phyloP scores from a whole-genome alignment of 306 rosid genomes.

The Begonia loranthoides region DNA sequence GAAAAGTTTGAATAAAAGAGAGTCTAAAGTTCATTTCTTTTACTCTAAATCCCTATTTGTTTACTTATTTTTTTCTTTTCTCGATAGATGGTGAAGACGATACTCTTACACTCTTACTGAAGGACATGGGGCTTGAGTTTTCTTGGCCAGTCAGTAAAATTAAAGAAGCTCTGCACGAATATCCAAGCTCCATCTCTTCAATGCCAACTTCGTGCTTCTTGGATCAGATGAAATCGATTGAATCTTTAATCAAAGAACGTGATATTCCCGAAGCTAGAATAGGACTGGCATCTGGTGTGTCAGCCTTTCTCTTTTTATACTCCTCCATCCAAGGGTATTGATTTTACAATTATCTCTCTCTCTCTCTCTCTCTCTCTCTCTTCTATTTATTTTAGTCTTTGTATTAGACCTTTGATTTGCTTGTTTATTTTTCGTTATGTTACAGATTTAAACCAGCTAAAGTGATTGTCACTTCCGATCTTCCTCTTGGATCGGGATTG shows the following conservation, averaged over 20 bases:
- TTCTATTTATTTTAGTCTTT: not conserved
- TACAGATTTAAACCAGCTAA: conserved; percentile 81
- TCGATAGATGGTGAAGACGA: conserved; percentile 36
- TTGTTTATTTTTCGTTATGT: conserved; percentile 6
- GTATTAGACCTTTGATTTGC: conserved; percentile 1
- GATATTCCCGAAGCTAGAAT: conserved; percentile 52
- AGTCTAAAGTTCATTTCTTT: not conserved
- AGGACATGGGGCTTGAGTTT: conserved; percentile 59
- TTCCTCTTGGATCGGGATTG: conserved; percentile 85
- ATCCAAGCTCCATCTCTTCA: conserved; percentile 21
- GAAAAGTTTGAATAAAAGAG: too few species aligned
- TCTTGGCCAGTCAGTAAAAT: conserved; percentile 66
- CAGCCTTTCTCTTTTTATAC: conserved; percentile 87
- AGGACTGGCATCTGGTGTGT: conserved; percentile 59
- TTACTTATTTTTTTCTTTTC: not conserved
- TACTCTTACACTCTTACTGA: conserved; percentile 43
- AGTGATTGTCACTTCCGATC: conserved; percentile 62
- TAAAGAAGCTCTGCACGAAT: conserved; percentile 33
- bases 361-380: not conserved
- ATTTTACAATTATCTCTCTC: not conserved
- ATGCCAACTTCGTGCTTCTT: conserved; percentile 47
- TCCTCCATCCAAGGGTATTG: conserved; percentile 63
- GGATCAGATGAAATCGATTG: conserved; percentile 43
- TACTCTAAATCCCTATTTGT: not conserved
- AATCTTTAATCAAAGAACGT: conserved; percentile 46